These are phyloP conservation scores for Zygoascus ofunaensis DNA, from an alignment of 805 yeast genomes.

Conservation along the genomic window DNA sequence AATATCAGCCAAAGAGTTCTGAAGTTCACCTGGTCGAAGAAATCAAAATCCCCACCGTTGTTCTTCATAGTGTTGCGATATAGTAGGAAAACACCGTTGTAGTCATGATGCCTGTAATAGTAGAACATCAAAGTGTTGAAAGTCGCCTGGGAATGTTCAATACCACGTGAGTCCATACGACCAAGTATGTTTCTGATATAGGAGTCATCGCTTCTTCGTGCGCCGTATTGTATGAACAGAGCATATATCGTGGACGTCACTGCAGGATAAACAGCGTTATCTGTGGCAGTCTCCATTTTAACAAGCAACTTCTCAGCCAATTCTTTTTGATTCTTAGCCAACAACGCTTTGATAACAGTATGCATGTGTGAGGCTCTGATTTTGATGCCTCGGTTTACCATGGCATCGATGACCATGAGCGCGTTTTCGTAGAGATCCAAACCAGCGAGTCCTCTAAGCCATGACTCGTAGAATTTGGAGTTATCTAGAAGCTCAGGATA, in stretches of 20 bases:
- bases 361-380: constrained; percentile 9
- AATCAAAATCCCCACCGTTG: constrained; percentile 1
- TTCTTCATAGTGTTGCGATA: not conserved
- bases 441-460: constrained; percentile 19
- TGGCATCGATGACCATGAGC: constrained; percentile 16
- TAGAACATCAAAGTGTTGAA: constrained; percentile 13
- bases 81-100: constrained; percentile 7
- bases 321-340: constrained; percentile 9
- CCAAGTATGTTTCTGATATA: constrained; percentile 8
- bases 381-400: constrained; percentile 12
- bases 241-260: constrained; percentile 13
- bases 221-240: constrained; percentile 15
- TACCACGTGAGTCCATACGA: constrained; percentile 8
- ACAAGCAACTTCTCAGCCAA: constrained; percentile 9
- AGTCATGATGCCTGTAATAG: constrained; percentile 12
- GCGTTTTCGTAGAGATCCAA: constrained; percentile 15
- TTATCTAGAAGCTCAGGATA: constrained; percentile 18
- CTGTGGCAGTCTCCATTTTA: constrained; percentile 8
- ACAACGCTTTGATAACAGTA: constrained; percentile 13
- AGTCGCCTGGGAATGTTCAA: constrained; percentile 11
- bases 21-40: constrained; percentile 9
- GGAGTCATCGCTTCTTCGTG: constrained; percentile 9
- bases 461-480: constrained; percentile 15
- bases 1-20: constrained; percentile 12
- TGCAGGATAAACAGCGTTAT: constrained; percentile 7